phyloP scores from a whole-genome alignment of 306 rosid species.

The Cucurbita pepo region DNA sequence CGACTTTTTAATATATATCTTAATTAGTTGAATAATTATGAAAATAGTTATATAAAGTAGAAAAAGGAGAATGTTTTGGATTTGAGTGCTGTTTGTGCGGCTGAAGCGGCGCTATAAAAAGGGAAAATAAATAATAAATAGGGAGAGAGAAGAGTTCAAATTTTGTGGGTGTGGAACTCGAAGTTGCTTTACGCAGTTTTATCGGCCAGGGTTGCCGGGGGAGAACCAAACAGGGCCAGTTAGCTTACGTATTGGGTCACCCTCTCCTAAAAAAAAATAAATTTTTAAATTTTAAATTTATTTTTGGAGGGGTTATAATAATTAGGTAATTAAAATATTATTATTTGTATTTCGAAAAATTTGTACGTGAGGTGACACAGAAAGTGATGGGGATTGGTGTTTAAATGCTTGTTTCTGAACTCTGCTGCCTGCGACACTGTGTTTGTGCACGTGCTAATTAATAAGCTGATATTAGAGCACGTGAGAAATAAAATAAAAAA shows the following conservation, averaged over 20 bases:
- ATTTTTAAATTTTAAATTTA: too few species aligned
- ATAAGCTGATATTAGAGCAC: too few species aligned
- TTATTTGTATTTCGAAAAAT: not conserved
- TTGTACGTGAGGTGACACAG: not conserved
- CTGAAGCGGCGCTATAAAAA: conserved; percentile 1
- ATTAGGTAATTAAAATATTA: not conserved
- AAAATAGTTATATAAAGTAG: not conserved
- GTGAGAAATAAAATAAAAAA: too few species aligned
- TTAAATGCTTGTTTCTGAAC: not conserved
- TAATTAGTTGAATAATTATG: too few species aligned
- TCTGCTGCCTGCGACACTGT: not conserved
- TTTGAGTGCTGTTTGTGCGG: not conserved
- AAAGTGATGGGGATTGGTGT: not conserved
- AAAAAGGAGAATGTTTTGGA: not conserved
- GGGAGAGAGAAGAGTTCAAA: not conserved
- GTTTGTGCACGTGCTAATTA: not conserved
- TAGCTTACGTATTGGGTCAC: not conserved
- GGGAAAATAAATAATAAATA: not conserved
- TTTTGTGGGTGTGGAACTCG: conserved; percentile 2
- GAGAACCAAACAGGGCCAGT: not conserved
- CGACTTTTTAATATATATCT: not conserved
- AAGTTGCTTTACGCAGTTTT: conserved; percentile 2
- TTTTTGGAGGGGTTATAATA: not conserved
- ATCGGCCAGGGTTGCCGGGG: not conserved
- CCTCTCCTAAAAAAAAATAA: not conserved